Percentiles rank a stretch among this genome's conserved stretches.
Evolutionary conservation across 345 rosid species (phyloP).

Genomic region (Kernera saxatilis): DNA sequence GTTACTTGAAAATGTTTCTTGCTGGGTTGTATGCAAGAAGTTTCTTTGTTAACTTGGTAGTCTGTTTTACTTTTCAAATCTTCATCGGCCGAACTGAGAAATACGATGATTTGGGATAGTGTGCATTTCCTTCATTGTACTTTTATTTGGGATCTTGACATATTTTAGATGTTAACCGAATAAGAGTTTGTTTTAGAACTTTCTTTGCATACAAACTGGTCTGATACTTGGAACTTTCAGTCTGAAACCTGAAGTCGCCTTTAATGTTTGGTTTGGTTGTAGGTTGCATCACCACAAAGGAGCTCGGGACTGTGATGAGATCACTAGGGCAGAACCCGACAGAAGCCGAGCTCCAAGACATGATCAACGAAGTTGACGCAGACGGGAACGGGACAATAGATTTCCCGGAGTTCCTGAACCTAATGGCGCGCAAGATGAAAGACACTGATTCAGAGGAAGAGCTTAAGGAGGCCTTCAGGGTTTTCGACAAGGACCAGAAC

Average conservation of each 20-base stretch:
- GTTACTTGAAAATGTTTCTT: background rate
- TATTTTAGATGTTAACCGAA: background rate
- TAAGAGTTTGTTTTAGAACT: background rate
- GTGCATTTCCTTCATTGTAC: background rate
- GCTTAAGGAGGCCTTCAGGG: conserved; percentile 51
- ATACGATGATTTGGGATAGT: background rate
- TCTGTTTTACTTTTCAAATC: background rate
- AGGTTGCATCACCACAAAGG: conserved; percentile 38
- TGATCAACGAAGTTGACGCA: conserved; percentile 32
- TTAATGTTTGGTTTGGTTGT: background rate
- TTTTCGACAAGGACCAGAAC: conserved; percentile 53
- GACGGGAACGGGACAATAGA: conserved; percentile 38
- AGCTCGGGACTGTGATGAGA: conserved; percentile 34
- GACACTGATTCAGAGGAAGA: conserved; percentile 53
- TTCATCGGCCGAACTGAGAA: background rate
- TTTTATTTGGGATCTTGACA: background rate
- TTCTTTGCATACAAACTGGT: background rate
- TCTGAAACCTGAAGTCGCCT: background rate
- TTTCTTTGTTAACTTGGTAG: background rate
- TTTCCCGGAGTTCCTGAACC: conserved; percentile 44
- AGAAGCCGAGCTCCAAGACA: conserved; percentile 29
- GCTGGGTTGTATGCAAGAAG: background rate
- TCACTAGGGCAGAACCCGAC: conserved; percentile 36
- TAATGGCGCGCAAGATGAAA: conserved; percentile 53
- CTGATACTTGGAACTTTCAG: background rate